These are phyloP conservation scores for Polygonum maritimum DNA, from an alignment of 148 eudicot genomes.

Conservation along the genomic window DNA sequence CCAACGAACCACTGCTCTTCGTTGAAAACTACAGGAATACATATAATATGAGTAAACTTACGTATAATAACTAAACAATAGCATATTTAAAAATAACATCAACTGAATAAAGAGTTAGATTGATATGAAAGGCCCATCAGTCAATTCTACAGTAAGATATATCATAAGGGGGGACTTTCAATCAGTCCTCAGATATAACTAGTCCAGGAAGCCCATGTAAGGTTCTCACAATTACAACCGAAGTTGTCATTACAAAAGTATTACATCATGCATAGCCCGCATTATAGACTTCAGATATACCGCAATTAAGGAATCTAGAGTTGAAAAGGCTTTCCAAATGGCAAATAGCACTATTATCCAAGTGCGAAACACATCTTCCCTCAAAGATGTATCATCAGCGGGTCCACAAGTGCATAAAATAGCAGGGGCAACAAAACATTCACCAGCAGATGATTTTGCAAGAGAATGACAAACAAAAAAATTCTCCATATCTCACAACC, in stretches of 20 bases:
- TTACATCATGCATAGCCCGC: not conserved
- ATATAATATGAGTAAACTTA: not conserved
- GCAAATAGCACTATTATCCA: not conserved
- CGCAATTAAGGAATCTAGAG: not conserved
- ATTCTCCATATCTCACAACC: not conserved
- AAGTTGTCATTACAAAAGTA: not conserved
- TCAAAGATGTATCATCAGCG: not conserved
- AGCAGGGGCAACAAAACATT: not conserved
- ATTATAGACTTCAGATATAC: not conserved
- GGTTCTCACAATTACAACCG: not conserved
- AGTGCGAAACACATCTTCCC: not conserved
- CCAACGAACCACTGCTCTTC: constrained; percentile 59
- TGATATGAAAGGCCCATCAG: not conserved
- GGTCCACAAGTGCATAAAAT: not conserved
- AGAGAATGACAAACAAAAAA: not conserved
- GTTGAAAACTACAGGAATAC: constrained; percentile 30
- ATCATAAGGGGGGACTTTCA: not conserved
- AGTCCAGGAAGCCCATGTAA: not conserved
- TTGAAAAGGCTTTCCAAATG: not conserved
- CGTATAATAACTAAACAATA: not conserved
- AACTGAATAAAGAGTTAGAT: not conserved
- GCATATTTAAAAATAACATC: not conserved
- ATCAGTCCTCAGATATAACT: constrained; percentile 1
- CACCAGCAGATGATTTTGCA: not conserved
- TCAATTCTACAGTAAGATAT: not conserved